Evolutionary conservation across 2,329 filamentous ascomycete genomes (phyloP).

Genomic region (Cladophialophora carrionii): DNA sequence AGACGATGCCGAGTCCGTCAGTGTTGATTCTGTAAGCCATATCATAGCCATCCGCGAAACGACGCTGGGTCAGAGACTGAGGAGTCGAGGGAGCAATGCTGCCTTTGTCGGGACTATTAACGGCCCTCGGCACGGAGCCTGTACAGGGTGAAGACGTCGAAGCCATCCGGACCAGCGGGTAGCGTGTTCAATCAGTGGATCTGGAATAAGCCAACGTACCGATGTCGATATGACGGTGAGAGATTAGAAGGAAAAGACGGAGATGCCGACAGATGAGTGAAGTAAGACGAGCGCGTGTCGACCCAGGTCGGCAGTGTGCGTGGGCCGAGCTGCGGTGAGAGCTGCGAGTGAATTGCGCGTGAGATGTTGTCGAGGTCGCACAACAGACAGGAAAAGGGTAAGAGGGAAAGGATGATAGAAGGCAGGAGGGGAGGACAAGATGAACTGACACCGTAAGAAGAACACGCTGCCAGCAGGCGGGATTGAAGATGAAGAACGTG

Average conservation of each 20-base stretch:
- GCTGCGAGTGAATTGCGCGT: constrained; percentile 12
- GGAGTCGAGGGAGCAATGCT: constrained; percentile 3
- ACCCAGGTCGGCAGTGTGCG: constrained; percentile 21
- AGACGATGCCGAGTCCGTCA: constrained; percentile 38
- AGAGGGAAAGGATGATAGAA: constrained; percentile 16
- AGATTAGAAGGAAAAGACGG: constrained; percentile 26
- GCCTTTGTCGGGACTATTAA: constrained; percentile 25
- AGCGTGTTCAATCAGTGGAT: constrained; percentile 22
- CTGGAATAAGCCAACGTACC: constrained; percentile 22
- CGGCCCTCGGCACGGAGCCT: constrained; percentile 22
- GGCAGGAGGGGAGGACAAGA: constrained; percentile 16
- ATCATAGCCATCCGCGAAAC: constrained; percentile 33
- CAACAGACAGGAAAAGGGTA: constrained; percentile 15
- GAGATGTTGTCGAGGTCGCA: constrained; percentile 21
- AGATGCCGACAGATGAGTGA: constrained; percentile 27
- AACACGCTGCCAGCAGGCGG: constrained; percentile 12
- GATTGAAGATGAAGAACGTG: constrained; percentile 1
- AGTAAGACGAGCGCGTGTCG: constrained; percentile 30
- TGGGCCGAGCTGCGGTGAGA: constrained; percentile 10
- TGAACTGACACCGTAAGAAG: constrained; percentile 10
- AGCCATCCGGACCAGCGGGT: constrained; percentile 35
- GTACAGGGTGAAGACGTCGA: constrained; percentile 23
- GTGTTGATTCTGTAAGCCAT: constrained; percentile 37
- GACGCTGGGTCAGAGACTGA: constrained; percentile 1
- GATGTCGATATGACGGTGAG: constrained; percentile 24